Conservation (phyloP, 2,329 filamentous ascomycete species). For the Diaporthe aspalathi region DNA sequence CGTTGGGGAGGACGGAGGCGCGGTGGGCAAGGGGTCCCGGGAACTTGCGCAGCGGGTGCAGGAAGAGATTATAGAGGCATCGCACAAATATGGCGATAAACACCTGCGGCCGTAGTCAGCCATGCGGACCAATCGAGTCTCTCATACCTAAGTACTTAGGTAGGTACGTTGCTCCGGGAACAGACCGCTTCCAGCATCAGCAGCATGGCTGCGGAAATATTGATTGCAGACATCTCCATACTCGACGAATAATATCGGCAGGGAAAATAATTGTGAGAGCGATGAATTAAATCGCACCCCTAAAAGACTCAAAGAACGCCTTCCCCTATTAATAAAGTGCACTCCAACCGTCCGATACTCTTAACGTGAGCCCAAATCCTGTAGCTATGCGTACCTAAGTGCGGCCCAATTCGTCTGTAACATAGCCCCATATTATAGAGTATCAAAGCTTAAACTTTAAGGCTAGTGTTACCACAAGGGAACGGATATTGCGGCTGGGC, state of each 20-base stretch:
- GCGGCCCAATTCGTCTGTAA: background rate
- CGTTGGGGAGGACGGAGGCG: conserved; percentile 21
- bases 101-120: conserved; percentile 3
- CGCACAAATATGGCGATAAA: background rate
- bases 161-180: background rate
- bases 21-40: conserved; percentile 36
- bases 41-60: conserved; percentile 38
- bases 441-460: conserved; percentile 3
- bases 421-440: background rate
- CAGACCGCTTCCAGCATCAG: background rate
- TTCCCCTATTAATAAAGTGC: background rate
- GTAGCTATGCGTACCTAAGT: background rate
- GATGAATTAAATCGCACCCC: background rate
- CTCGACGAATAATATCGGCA: background rate
- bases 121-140: too few species aligned
- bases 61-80: conserved; percentile 38
- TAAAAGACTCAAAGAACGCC: background rate
- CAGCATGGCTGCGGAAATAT: background rate
- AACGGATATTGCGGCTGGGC: background rate
- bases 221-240: background rate
- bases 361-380: too few species aligned
- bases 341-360: background rate
- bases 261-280: too few species aligned
- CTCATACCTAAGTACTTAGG: too few species aligned
- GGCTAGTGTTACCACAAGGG: background rate